Base-by-base conservation (phyloP, 2,329 filamentous ascomycete genomes). In the Fusarium illudens region DNA sequence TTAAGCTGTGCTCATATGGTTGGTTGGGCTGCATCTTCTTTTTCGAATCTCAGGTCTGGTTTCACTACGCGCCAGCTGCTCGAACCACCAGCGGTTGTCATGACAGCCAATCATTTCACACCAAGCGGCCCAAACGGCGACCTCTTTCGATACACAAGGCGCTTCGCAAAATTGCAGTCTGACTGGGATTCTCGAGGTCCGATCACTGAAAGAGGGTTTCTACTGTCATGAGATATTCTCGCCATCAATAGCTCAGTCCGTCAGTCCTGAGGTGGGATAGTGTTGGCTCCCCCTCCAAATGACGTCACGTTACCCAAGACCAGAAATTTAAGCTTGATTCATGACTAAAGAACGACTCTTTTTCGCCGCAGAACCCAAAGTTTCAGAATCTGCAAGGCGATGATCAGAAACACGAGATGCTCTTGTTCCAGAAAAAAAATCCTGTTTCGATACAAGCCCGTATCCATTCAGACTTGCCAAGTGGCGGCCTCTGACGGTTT, bases 321-420 rank as follows among this genome's bases (percentile, higher is more conserved):
- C 50, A 34, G 46, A 36, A 37, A 51, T 50, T 54, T 32, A 39
- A 53, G 56, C 50, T 55, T 54, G 29, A 29, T 39, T 55, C 42
- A 44, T 22, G 6, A 30, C 25, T 33, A 53, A 64, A 65, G 30
- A 51, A 20, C 42, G 51, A 50, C 34, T 50, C 49, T 22, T 65
- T 32, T 25, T 58, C 51, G 58, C 50, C 25, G 33, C 37, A 48
- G 52, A 27, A 27, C 42, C 54, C 12, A 32, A 56, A 55, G 71
- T 72, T 73, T 73, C 67, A 72, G 60, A 67, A 68, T 67, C 57
- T 69, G 67, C 67, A 70, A 9, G 44, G 20, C 34, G 67, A 56
- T 33, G 67, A 69, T 70, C 63, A 58, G 63, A 67, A 67, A 64
- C 59, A 55, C 30, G 39, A 52, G 32, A 46, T 58, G 65, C 52